Evolutionary conservation across 345 rosid genomes (phyloP).

Genomic region (thale cress (Arabidopsis thaliana)): TAIR10.1 NC_003074.8:18565501-18566000

Average conservation of each 20-base stretch:
- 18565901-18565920: conserved; percentile 62
- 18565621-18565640: conserved; percentile 31
- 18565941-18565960: conserved; percentile 73
- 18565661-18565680: conserved; percentile 25
- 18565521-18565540: conserved; percentile 50
- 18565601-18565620: conserved; percentile 52
- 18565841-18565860: conserved; percentile 47
- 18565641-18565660: conserved; percentile 5
- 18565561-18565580: conserved; percentile 59
- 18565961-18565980: conserved; percentile 66
- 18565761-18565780: conserved; percentile 64
- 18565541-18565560: conserved; percentile 62
- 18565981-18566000: conserved; percentile 64
- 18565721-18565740: conserved; percentile 67
- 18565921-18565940: conserved; percentile 71
- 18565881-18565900: conserved; percentile 39
- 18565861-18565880: conserved; percentile 23
- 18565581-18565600: conserved; percentile 67
- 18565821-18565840: conserved; percentile 70
- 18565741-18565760: conserved; percentile 56
- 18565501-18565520: conserved; percentile 68
- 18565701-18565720: conserved; percentile 57
- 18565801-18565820: conserved; percentile 63
- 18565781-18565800: conserved; percentile 83
- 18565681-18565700: background rate